Conservation (phyloP, 225 moss, liverwort and hornwort species). For the Lunularia cruciata region DNA sequence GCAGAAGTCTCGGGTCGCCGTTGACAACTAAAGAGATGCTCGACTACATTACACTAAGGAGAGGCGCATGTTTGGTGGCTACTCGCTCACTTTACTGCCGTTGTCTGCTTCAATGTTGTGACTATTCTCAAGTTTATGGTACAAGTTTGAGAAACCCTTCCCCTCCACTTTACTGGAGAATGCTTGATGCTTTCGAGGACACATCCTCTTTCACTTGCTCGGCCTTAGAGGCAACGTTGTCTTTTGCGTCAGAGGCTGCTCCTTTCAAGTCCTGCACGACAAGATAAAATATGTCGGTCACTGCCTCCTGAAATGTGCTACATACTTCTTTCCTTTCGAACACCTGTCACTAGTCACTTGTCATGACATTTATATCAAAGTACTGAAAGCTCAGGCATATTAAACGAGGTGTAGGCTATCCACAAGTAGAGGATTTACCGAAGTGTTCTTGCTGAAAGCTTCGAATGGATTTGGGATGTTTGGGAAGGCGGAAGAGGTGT, state of each 20-base stretch:
- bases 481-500: background rate
- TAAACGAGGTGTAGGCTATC: too few relatives aligned
- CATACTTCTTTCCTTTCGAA: too few relatives aligned
- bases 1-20: background rate
- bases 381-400: too few relatives aligned
- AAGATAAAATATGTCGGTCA: too few relatives aligned
- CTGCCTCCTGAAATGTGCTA: too few relatives aligned
- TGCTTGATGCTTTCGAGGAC: background rate
- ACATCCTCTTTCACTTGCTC: constrained; percentile 7
- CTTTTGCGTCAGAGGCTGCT: background rate
- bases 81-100: background rate
- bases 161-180: background rate
- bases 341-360: too few relatives aligned
- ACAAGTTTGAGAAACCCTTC: background rate
- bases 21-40: background rate
- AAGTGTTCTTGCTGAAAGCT: background rate
- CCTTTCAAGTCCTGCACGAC: background rate
- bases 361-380: too few relatives aligned
- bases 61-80: background rate
- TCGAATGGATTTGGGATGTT: constrained; percentile 4
- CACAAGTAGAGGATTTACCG: too few relatives aligned
- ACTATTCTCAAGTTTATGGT: constrained; percentile 5
- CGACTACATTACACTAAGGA: background rate
- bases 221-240: background rate
- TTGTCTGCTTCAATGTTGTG: background rate